Evolutionary conservation across 2,329 filamentous ascomycete species (phyloP), one percentile per base, ranked within the genome.

Genomic region (Neocucurbitaria cava): DNA sequence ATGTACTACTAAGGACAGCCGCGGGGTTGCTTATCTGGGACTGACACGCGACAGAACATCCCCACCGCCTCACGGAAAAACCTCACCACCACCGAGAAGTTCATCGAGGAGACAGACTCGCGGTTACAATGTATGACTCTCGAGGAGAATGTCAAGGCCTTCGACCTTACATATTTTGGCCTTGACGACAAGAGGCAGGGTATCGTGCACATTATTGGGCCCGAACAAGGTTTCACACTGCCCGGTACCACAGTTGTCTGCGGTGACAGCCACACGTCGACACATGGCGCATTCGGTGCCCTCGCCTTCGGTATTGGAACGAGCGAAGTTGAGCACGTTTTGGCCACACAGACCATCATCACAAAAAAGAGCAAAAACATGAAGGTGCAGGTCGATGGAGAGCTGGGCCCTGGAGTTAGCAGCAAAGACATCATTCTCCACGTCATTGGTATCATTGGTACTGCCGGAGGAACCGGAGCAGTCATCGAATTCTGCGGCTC

Each of bases 401-500:
- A 94, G 76, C 86, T 98, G 52, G 86, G 89, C 30, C 89, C 93
- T 3, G 95, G 95, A 59, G 95, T 98, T 53, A 96, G 90, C 79
- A 96, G 92, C 75, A 99, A 99, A 81, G 95, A 99, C 71, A 88
- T 98, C 58, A 87, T 98, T 64, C 87, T 98, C 51, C 87, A 98
- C 76, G 90, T 91, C 52, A 99, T 99, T 72, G 95, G 95, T 71
- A 80, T 89, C 69, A 96, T 98, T 66, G 95, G 95, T 69, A 98
- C 95, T 21, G 95, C 95, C 58, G 95, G 94, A 76, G 95, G 95
- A 67, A 98, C 89, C 52, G 93, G 94, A 58, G 89, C 90, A 48
- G 95, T 98, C 62, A 97, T 99, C 69, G 95, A 99, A 81, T 99
- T 94, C 82, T 96, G 92, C 73, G 95, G 95, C 56, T 96, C 93